phyloP scores from a whole-genome alignment of 306 rosid species.

The Pyrus betulifolia region DNA sequence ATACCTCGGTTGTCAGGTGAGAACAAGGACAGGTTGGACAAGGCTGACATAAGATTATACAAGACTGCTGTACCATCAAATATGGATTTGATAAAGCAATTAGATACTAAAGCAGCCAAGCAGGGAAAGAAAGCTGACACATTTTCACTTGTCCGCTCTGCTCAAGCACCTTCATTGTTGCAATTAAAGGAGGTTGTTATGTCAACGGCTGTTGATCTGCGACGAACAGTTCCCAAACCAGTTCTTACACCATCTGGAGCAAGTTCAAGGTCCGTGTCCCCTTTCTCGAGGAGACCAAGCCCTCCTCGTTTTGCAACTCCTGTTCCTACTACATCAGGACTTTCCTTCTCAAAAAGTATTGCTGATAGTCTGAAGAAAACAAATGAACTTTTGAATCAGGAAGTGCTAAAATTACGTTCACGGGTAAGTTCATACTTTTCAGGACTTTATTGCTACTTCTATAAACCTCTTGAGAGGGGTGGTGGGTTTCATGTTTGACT shows the following conservation, averaged over 20 bases:
- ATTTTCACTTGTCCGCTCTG: constrained; percentile 66
- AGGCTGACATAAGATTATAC: constrained; percentile 64
- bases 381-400: constrained; percentile 80
- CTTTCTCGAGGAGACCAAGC: constrained; percentile 83
- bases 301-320: constrained; percentile 99
- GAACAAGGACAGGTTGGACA: constrained; percentile 91
- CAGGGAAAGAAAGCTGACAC: constrained; percentile 90
- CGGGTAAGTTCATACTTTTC: constrained; percentile 46
- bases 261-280: constrained; percentile 83
- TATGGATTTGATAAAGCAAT: constrained; percentile 89
- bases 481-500: not conserved
- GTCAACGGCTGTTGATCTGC: constrained; percentile 67
- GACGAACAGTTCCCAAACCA: constrained; percentile 67
- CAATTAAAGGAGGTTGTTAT: constrained; percentile 85
- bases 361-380: constrained; percentile 82
- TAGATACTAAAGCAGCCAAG: constrained; percentile 90
- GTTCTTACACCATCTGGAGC: constrained; percentile 68
- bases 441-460: not conserved
- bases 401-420: constrained; percentile 61
- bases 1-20: constrained; percentile 90
- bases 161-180: constrained; percentile 72
- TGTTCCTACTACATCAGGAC: constrained; percentile 86
- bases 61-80: constrained; percentile 68
- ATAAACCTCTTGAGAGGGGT: not conserved
- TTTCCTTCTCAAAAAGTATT: constrained; percentile 76